phyloP scores from a whole-genome alignment of 257 asterid species.

The Solanum sejunctum region DNA sequence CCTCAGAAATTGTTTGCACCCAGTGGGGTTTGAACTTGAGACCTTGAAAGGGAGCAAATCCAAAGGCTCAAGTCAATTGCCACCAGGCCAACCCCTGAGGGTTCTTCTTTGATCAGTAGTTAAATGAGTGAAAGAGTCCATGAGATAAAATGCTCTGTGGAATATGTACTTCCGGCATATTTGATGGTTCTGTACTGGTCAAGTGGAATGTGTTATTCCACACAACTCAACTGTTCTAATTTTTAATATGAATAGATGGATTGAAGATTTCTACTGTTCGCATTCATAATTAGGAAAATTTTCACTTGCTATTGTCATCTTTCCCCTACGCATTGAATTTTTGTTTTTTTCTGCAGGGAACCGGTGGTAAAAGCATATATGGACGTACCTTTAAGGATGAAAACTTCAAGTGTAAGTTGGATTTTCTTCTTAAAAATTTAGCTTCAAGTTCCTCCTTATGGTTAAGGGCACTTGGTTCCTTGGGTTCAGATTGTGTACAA shows the following conservation, averaged over 20 bases:
- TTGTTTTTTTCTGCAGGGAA: constrained; percentile 41
- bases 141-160: not conserved
- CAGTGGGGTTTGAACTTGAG: no score
- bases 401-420: constrained; percentile 73
- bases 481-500: not conserved
- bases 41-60: no score
- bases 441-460: not conserved
- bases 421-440: not conserved
- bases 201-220: not conserved
- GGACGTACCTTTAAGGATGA: constrained; percentile 95
- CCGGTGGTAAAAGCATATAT: constrained; percentile 95
- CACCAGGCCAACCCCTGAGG: no score
- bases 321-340: not conserved
- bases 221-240: not conserved
- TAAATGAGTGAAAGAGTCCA: not conserved
- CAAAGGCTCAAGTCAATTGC: no score
- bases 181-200: not conserved
- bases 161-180: not conserved
- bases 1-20: no score
- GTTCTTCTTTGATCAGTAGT: not conserved
- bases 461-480: not conserved
- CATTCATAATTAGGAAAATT: not conserved
- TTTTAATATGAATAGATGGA: not conserved
- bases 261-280: not conserved
- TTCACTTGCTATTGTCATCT: not conserved